Evolutionary conservation across 352 stramenopile species (phyloP).

Genomic region (Pythium apleroticum): DNA sequence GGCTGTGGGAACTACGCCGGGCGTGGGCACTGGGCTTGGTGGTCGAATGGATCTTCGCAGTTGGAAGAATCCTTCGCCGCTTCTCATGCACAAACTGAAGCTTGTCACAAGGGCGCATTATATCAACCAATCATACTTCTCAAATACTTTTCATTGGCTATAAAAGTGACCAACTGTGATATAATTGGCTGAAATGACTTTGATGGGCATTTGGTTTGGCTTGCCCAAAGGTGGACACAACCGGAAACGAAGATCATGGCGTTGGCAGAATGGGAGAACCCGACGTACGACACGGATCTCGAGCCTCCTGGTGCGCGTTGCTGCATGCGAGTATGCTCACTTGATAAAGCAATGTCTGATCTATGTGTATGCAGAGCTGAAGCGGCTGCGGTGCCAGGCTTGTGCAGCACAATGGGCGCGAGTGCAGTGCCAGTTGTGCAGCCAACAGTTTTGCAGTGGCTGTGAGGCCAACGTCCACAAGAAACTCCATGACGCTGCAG

Average conservation of each 20-base stretch:
- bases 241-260: slow-evolving; percentile 1
- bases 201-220: background rate
- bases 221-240: background rate
- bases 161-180: background rate
- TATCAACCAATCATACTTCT: slow-evolving; percentile 8
- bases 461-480: slow-evolving; percentile 54
- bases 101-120: slow-evolving; percentile 17
- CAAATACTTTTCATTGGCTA: slow-evolving; percentile 2
- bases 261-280: slow-evolving; percentile 16
- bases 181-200: slow-evolving; percentile 2
- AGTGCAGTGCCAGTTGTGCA: slow-evolving; percentile 46
- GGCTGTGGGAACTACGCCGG: background rate
- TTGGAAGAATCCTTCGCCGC: slow-evolving; percentile 6
- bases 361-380: slow-evolving; percentile 37
- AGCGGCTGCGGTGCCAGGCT: slow-evolving; percentile 38
- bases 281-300: slow-evolving; percentile 20
- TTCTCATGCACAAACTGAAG: slow-evolving; percentile 20
- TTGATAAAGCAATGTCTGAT: background rate
- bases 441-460: slow-evolving; percentile 39
- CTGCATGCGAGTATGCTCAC: background rate
- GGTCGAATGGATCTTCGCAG: background rate
- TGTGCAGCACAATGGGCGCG: slow-evolving; percentile 41
- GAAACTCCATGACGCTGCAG: slow-evolving; percentile 14
- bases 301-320: slow-evolving; percentile 18
- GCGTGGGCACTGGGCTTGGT: slow-evolving; percentile 2